These are phyloP conservation scores for Meyerozyma smithsonii DNA, from an alignment of 1,139 yeast species.

Conservation along the genomic window DNA sequence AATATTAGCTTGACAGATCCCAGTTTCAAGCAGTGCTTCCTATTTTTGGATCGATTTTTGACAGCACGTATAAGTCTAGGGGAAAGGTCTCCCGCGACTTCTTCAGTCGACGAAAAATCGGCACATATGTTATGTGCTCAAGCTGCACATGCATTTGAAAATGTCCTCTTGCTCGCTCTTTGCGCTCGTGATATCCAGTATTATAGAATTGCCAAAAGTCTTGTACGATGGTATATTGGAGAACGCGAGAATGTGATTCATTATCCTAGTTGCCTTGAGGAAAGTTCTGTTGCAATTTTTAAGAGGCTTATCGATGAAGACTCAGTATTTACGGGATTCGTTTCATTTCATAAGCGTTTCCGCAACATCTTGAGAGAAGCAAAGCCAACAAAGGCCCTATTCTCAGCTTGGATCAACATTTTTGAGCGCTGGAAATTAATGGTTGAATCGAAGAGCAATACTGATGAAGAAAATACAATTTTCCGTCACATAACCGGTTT, in stretches of 20 bases:
- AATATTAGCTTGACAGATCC: constrained; percentile 32
- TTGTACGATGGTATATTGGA: constrained; percentile 41
- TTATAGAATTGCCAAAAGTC: constrained; percentile 47
- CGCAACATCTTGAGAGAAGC: constrained; percentile 53
- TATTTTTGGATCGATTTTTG: constrained; percentile 31
- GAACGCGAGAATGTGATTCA: constrained; percentile 21
- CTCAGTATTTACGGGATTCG: constrained; percentile 65
- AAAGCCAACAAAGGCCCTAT: constrained; percentile 55
- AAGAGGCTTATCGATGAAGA: constrained; percentile 50
- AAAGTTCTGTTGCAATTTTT: constrained; percentile 40
- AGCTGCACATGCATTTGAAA: constrained; percentile 33
- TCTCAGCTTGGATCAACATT: constrained; percentile 58
- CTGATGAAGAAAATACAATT: constrained; percentile 34
- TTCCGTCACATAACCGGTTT: constrained; percentile 62
- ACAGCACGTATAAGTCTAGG: constrained; percentile 20
- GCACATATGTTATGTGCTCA: constrained; percentile 15
- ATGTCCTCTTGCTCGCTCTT: constrained; percentile 43
- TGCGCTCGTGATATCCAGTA: constrained; percentile 57
- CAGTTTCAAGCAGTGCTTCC: constrained; percentile 34
- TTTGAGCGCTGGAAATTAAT: constrained; percentile 50
- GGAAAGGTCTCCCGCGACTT: constrained; percentile 19
- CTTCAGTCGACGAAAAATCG: constrained; percentile 20
- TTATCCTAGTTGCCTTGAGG: constrained; percentile 9
- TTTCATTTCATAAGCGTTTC: constrained; percentile 69
- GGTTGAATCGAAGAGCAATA: constrained; percentile 19